Base-by-base conservation (phyloP, 2,329 filamentous ascomycete species). In the Exophiala calicioides region DNA sequence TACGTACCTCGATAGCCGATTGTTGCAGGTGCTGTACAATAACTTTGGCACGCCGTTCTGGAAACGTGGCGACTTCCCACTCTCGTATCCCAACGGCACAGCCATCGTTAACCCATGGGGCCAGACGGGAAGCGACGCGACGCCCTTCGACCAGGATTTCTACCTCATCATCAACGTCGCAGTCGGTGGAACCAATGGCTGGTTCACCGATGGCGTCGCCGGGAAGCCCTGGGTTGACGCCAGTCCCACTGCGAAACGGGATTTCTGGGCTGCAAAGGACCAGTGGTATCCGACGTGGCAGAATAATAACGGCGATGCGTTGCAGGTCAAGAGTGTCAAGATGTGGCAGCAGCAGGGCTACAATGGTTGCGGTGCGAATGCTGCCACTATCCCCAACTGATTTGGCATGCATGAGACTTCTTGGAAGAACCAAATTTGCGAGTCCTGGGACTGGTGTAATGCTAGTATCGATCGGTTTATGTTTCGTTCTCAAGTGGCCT, bases 201-300 rank as follows among this genome's bases (percentile, higher is more conserved):
- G 87, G 87, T 94, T 93, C 62, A 72, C 84, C 60, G 87, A 94
- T 63, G 81, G 82, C 15, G 71, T 77, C 57, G 76, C 75, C 31
- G 78, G 76, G 23, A 94, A 94, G 74, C 88, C 88, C 1, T 94
- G 88, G 88, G 74, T 88, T 23, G 85, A 93, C 63, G 70, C 65
- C 13, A 84, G 79, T 39, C 66, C 74, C 1, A 83, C 78, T 5
- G 86, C 88, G 5, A 80, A 76, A 66, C 80, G 77, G 58, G 86
- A 90, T 62, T 93, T 94, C 65, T 93, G 86, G 86, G 70, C 82
- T 15, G 76, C 81, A 0, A 76, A 77, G 36, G 71, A 81, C 44
- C 56, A 71, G 21, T 91, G 87, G 86, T 68, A 76, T 29, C 79
- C 84, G 3, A 89, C 85, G 0, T 90, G 86, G 87, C 78, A 77